Conservation (phyloP, 306 rosid species). For the Rosa multiflora region DNA sequence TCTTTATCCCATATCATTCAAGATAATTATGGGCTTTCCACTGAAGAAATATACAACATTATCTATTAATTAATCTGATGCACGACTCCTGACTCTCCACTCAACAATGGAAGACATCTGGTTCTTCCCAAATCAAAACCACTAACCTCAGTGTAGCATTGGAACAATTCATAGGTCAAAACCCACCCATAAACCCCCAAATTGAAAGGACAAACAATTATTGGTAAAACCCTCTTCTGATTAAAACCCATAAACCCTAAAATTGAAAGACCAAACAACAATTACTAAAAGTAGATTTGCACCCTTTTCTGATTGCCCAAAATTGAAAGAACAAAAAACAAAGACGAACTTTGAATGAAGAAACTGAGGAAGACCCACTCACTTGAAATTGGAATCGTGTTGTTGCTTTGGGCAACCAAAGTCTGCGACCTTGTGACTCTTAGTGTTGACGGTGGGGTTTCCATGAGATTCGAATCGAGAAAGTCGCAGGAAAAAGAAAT, state of each 20-base stretch:
- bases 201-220: not conserved
- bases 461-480: slow-evolving; percentile 48
- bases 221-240: too few relatives aligned
- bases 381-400: slow-evolving; percentile 60
- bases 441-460: slow-evolving; percentile 81
- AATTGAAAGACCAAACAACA: not conserved
- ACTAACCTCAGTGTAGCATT: slow-evolving; percentile 3
- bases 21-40: too few relatives aligned
- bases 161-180: slow-evolving; percentile 23
- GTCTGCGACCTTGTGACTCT: slow-evolving; percentile 75
- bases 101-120: too few relatives aligned
- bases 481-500: not conserved
- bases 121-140: not conserved
- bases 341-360: not conserved
- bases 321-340: not conserved
- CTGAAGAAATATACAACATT: too few relatives aligned
- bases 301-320: not conserved
- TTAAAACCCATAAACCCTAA: too few relatives aligned
- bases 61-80: too few relatives aligned
- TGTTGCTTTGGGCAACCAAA: slow-evolving; percentile 24
- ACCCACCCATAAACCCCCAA: not conserved
- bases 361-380: slow-evolving; percentile 21
- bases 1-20: too few relatives aligned
- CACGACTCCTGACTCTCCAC: too few relatives aligned
- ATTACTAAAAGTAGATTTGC: not conserved